phyloP scores from a whole-genome alignment of 129 eudicot genomes.

The Kitagawia praeruptora region DNA sequence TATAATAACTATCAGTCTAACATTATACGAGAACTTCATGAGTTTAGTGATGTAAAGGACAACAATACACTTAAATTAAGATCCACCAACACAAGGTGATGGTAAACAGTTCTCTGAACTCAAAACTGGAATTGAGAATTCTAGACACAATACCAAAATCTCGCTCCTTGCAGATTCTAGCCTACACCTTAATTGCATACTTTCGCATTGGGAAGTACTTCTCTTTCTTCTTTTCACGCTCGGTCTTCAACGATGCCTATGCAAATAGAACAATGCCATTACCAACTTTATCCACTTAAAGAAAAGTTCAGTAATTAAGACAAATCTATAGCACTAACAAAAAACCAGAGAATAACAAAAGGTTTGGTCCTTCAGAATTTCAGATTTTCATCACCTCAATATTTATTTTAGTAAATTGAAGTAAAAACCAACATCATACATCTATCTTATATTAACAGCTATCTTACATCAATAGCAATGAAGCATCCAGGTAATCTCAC shows the following conservation, averaged over 20 bases:
- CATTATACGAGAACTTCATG: neutral
- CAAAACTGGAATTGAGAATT: slow-evolving; percentile 1
- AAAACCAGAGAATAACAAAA: neutral
- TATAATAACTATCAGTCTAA: neutral
- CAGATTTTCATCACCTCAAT: neutral
- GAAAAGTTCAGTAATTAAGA: neutral
- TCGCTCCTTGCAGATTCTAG: neutral
- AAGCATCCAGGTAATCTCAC: neutral
- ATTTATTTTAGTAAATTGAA: neutral
- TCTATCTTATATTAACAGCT: neutral
- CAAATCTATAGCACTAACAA: neutral
- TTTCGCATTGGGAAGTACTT: slow-evolving; percentile 41
- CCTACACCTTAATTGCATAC: slow-evolving; percentile 19
- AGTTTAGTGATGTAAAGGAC: neutral
- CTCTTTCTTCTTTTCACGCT: slow-evolving; percentile 52
- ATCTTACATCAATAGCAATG: neutral
- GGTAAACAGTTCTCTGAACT: neutral
- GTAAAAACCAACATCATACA: neutral
- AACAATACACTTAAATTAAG: neutral
- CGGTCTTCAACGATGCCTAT: slow-evolving; percentile 52
- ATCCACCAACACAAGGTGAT: neutral
- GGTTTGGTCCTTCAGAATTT: neutral
- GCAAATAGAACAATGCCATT: neutral
- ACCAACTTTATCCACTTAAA: neutral
- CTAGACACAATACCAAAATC: neutral